A percentile compares a stretch with the other conserved stretches of the same genome.
These are phyloP conservation scores for Rhynchosporium graminicola DNA, from an alignment of 2,329 filamentous ascomycete species.

Conservation along the genomic window DNA sequence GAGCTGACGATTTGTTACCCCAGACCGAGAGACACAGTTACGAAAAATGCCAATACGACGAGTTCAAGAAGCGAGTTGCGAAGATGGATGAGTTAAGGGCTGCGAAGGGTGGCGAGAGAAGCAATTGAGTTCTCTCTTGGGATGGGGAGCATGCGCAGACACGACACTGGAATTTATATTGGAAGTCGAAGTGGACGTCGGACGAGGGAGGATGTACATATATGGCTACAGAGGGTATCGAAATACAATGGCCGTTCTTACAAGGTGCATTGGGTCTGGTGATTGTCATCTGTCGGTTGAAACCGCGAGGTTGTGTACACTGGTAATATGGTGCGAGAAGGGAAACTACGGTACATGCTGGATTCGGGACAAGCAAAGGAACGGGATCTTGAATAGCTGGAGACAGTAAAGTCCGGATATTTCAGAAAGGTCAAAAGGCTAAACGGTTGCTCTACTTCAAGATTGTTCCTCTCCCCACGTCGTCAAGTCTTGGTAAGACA, in stretches of 20 bases:
- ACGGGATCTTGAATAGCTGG: too few species aligned
- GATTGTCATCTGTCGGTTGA: background rate
- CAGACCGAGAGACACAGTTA: constrained; percentile 96
- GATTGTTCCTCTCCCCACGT: too few species aligned
- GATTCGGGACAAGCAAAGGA: too few species aligned
- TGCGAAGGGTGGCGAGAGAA: constrained; percentile 79
- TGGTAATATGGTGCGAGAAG: too few species aligned
- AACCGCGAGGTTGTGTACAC: background rate
- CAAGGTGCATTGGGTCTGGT: background rate
- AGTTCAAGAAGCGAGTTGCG: constrained; percentile 97
- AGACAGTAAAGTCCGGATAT: too few species aligned
- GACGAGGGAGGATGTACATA: constrained; percentile 5
- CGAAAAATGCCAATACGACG: constrained; percentile 98
- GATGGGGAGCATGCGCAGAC: background rate
- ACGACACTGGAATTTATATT: too few species aligned
- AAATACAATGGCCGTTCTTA: constrained; percentile 8
- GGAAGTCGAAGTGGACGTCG: too few species aligned
- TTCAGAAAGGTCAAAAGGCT: too few species aligned
- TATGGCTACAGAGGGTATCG: constrained; percentile 5
- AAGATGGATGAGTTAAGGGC: constrained; percentile 98
- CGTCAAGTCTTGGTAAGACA: too few species aligned
- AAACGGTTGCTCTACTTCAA: too few species aligned
- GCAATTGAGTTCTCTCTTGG: constrained; percentile 61
- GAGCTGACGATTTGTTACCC: constrained; percentile 24
- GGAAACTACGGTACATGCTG: too few species aligned